Conservation (phyloP, 139 green algal species). For the Pedinophyceae sp. region DNA sequence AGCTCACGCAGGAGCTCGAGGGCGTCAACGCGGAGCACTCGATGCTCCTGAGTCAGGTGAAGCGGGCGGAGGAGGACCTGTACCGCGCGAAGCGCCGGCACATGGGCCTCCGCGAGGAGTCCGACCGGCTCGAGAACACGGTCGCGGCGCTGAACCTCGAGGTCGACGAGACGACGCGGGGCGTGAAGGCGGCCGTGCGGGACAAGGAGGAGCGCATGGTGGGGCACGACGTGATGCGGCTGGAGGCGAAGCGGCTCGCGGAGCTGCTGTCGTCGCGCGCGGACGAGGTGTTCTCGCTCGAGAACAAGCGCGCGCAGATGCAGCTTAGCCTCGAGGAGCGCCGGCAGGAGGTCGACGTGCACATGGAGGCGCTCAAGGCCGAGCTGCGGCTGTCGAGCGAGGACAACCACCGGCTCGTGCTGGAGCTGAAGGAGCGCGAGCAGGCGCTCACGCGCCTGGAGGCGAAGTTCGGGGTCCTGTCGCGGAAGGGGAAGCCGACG, state of each 20-base stretch:
- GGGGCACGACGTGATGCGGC: conserved; percentile 56
- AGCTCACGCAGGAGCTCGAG: conserved; percentile 37
- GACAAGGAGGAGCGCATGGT: conserved; percentile 65
- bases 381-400: conserved; percentile 62
- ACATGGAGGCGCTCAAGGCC: conserved; percentile 36
- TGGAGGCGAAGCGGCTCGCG: conserved; percentile 53
- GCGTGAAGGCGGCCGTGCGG: conserved; percentile 20
- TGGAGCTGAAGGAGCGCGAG: conserved; percentile 57
- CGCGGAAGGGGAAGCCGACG: conserved; percentile 18
- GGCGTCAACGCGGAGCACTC: conserved; percentile 36
- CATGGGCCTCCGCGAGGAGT: conserved; percentile 9
- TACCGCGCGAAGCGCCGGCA: conserved; percentile 19
- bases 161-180: conserved; percentile 29
- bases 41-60: conserved; percentile 47
- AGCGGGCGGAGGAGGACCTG: conserved; percentile 55
- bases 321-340: conserved; percentile 62
- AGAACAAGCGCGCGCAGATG: conserved; percentile 54
- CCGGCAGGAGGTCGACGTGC: conserved; percentile 48
- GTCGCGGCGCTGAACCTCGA: conserved; percentile 51
- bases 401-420: conserved; percentile 52
- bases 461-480: conserved; percentile 50
- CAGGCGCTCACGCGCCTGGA: conserved; percentile 25
- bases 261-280: conserved; percentile 34
- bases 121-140: conserved; percentile 23
- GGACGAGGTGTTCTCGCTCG: conserved; percentile 53